Base-by-base conservation (phyloP, 148 eudicot genomes). In the Linanthus parryae region DNA sequence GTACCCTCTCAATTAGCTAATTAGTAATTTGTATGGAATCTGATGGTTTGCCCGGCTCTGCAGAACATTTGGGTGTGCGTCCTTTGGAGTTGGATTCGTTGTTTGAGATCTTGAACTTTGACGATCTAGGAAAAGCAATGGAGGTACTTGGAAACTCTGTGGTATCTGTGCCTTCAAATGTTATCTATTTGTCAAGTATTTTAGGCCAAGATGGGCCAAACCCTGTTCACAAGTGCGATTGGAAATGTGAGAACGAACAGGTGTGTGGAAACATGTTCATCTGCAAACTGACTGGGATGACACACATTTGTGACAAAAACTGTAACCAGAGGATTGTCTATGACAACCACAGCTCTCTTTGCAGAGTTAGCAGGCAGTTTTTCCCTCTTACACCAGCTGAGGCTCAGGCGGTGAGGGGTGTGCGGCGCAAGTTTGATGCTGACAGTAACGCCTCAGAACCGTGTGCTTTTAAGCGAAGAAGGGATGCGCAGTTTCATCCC, bases 291-390 rank as follows among this genome's bases (percentile, higher is more conserved):
- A 86, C 98, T 17, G 98, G 94, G n/a, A 54, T 70, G 55, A 91
- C 95, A 25, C 95, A 91, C 74, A 72, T 91, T 34, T 91, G 98
- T 71, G 98, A 91, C 85, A 81, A 83, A 79, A 91, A 91, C 67
- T 91, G 98, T 76, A 77, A 86, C 73, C 97, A 89, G 84, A 71
- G 95, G 70, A 91, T 91, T 59, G 48, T 91, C 8, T 87, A 86
- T 52, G 98, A 81, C 56, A 91, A 86, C 70, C 83, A 81, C 64
- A 75, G 68, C 80, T 86, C 95, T 25, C 89, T 91, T 44, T 91
- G 98, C 82, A 73, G 98, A 75, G 98, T 73, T 57, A 91, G 94
- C 50, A 80, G 78, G 33, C 86, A 76, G 70, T 38, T 91, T 59
- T 91, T 86, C 66, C 98, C 90, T 66, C 71, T 91, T 42, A 60